Conservation (phyloP, 2,329 filamentous ascomycete genomes). For the Mycosphaerella sp. region DNA sequence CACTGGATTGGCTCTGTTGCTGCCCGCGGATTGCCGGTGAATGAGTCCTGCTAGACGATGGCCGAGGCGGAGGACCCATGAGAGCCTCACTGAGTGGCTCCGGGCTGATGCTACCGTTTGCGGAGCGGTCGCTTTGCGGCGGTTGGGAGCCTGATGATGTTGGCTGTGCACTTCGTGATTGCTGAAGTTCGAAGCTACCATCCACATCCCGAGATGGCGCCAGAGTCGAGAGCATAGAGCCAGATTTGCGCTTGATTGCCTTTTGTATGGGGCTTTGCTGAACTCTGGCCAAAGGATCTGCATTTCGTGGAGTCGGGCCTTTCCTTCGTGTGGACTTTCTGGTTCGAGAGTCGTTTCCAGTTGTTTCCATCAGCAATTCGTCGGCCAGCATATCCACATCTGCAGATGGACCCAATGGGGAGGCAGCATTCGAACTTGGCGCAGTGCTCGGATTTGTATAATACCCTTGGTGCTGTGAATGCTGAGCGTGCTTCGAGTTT, state of each 20-base stretch:
- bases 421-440: constrained; percentile 45
- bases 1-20: constrained; percentile 24
- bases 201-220: constrained; percentile 43
- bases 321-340: constrained; percentile 43
- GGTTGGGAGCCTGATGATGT: constrained; percentile 22
- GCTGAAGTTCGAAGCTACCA: constrained; percentile 36
- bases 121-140: constrained; percentile 35
- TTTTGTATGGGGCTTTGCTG: constrained; percentile 69
- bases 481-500: constrained; percentile 42
- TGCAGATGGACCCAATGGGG: constrained; percentile 37
- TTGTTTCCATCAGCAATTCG: constrained; percentile 21
- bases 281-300: constrained; percentile 44
- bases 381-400: constrained; percentile 43
- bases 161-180: constrained; percentile 24
- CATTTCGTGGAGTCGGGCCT: constrained; percentile 42
- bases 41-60: constrained; percentile 51
- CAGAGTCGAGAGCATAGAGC: constrained; percentile 36
- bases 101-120: constrained; percentile 46
- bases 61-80: constrained; percentile 57
- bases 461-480: constrained; percentile 35
- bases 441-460: constrained; percentile 49
- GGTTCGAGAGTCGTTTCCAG: constrained; percentile 35
- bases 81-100: constrained; percentile 42
- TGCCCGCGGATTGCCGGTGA: constrained; percentile 63
- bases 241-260: constrained; percentile 49